Evolutionary conservation across 305 asterid genomes (phyloP).

Genomic region (Fraxinus sp.): DNA sequence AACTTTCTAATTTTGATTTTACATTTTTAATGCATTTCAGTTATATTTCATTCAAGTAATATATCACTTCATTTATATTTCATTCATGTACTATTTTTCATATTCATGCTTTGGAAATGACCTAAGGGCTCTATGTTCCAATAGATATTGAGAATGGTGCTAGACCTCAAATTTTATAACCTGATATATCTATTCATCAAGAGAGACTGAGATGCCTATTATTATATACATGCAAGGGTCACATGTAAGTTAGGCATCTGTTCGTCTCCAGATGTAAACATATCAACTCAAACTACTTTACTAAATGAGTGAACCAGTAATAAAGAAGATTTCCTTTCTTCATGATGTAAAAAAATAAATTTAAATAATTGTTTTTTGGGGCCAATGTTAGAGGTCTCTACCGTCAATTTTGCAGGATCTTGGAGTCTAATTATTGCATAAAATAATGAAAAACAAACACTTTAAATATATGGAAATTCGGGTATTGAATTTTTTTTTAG

Average conservation of each 20-base stretch:
- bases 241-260: background rate
- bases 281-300: background rate
- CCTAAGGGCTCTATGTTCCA: background rate
- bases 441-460: background rate
- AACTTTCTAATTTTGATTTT: conserved; percentile 11
- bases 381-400: background rate
- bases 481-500: background rate
- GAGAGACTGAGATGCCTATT: background rate
- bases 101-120: background rate
- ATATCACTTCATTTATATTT: too few relatives aligned
- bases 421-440: background rate
- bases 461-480: too few relatives aligned
- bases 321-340: background rate
- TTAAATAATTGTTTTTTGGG: background rate
- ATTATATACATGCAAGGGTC: background rate
- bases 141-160: background rate
- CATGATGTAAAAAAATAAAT: background rate
- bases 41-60: background rate
- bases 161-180: background rate
- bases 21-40: conserved; percentile 5
- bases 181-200: background rate
- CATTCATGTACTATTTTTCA: background rate
- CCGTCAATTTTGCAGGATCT: background rate
- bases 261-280: background rate
- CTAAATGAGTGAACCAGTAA: background rate